phyloP scores from a whole-genome alignment of 139 green algal genomes.

The Pleodorina starrii region DNA sequence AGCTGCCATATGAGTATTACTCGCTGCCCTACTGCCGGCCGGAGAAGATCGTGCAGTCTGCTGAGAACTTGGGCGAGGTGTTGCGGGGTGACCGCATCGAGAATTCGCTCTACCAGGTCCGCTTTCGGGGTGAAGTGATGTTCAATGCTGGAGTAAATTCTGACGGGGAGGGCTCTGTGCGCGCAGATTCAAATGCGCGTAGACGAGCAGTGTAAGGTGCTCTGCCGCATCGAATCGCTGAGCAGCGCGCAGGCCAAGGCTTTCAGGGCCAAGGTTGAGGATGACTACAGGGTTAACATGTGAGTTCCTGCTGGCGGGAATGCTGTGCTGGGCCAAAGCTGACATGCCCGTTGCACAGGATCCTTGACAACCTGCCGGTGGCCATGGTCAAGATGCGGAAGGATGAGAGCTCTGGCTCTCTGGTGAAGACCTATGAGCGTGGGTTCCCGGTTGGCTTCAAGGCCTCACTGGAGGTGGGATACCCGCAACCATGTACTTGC shows the following conservation, averaged over 20 bases:
- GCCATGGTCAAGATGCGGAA: slow-evolving; percentile 92
- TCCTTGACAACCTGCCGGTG: slow-evolving; percentile 99
- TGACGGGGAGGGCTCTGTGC: not conserved
- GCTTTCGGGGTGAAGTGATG: not conserved
- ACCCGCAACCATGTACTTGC: not conserved
- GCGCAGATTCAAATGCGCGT: slow-evolving; percentile 91
- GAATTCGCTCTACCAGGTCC: slow-evolving; percentile 94
- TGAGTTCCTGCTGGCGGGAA: slow-evolving; percentile 51
- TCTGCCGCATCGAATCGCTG: slow-evolving; percentile 90
- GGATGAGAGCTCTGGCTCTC: slow-evolving; percentile 74
- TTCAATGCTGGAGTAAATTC: not conserved
- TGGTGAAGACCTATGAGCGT: slow-evolving; percentile 95
- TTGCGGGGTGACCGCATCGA: slow-evolving; percentile 98
- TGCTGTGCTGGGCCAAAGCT: not conserved
- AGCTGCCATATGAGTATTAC: slow-evolving; percentile 99
- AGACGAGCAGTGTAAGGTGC: slow-evolving; percentile 96
- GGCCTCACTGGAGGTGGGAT: slow-evolving; percentile 68
- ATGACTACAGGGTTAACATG: slow-evolving; percentile 99
- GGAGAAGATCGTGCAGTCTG: slow-evolving; percentile 88
- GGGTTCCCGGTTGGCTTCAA: slow-evolving; percentile 95
- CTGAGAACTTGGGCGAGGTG: slow-evolving; percentile 98
- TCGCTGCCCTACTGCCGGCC: slow-evolving; percentile 96
- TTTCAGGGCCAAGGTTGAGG: slow-evolving; percentile 89
- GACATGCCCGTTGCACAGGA: slow-evolving; percentile 75
- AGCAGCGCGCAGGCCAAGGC: slow-evolving; percentile 81